phyloP scores from a whole-genome alignment of 2,329 filamentous ascomycete species.

The Ceratocystiopsis minuta region DNA sequence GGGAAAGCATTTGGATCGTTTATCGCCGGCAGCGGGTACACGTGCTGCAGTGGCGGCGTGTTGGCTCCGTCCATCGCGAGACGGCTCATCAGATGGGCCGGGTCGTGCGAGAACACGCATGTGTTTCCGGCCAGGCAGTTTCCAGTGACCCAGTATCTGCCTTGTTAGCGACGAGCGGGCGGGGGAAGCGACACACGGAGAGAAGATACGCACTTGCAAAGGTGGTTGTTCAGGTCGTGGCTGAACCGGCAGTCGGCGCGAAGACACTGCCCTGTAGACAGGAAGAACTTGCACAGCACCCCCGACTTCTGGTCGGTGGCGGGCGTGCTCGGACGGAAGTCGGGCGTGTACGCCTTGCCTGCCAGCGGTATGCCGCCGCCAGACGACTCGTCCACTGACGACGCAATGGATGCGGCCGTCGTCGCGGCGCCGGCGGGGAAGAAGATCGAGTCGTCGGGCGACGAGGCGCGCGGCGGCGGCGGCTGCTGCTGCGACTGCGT shows the following conservation, averaged over 20 bases:
- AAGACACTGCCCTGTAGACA: slow-evolving; percentile 88
- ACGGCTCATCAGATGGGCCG: slow-evolving; percentile 66
- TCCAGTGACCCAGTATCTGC: slow-evolving; percentile 84
- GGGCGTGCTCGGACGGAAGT: slow-evolving; percentile 59
- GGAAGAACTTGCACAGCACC: slow-evolving; percentile 91
- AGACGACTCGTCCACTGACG: slow-evolving; percentile 26
- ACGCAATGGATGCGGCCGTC: slow-evolving; percentile 10
- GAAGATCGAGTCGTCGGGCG: too few species aligned
- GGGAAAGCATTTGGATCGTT: slow-evolving; percentile 79
- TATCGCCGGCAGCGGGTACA: slow-evolving; percentile 10
- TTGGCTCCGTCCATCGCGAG: slow-evolving; percentile 53
- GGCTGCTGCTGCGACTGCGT: slow-evolving; percentile 18
- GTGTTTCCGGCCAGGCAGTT: slow-evolving; percentile 87
- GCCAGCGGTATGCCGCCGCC: slow-evolving; percentile 47
- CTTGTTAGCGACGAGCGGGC: too few species aligned
- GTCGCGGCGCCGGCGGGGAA: not conserved
- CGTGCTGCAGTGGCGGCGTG: slow-evolving; percentile 45
- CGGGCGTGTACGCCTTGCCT: slow-evolving; percentile 73
- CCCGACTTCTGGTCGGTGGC: slow-evolving; percentile 55
- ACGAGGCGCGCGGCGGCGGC: too few species aligned
- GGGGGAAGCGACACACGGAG: slow-evolving; percentile 8
- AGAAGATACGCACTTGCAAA: slow-evolving; percentile 73
- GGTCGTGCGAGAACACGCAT: slow-evolving; percentile 95
- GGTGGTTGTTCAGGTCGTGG: slow-evolving; percentile 83
- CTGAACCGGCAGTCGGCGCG: slow-evolving; percentile 93